Evolutionary conservation across 352 stramenopile species (phyloP).

Genomic region (Vaucheria bursata): DNA sequence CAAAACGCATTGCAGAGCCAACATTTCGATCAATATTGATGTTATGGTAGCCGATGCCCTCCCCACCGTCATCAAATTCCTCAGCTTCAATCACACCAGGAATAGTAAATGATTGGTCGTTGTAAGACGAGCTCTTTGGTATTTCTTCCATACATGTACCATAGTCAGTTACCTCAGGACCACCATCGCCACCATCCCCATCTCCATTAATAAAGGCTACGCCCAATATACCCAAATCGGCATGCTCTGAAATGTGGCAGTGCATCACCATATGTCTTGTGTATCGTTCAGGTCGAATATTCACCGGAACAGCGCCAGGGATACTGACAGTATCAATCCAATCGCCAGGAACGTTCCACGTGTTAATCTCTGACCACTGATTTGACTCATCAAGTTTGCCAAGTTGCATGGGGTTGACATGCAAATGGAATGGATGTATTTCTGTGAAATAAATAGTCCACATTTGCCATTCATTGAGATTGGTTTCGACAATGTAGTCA

Average conservation of each 20-base stretch:
- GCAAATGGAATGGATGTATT: slow-evolving; percentile 38
- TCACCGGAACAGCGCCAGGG: not conserved
- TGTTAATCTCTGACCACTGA: slow-evolving; percentile 12
- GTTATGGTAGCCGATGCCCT: slow-evolving; percentile 1
- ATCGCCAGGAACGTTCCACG: slow-evolving; percentile 23
- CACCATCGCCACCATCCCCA: not conserved
- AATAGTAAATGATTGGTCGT: not conserved
- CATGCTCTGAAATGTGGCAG: slow-evolving; percentile 36
- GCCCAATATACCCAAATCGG: slow-evolving; percentile 33
- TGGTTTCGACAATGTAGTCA: too few relatives aligned
- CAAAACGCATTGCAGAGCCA: not conserved
- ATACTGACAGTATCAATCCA: slow-evolving; percentile 34
- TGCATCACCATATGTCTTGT: slow-evolving; percentile 28
- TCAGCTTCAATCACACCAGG: not conserved
- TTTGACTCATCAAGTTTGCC: slow-evolving; percentile 6
- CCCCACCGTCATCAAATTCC: not conserved
- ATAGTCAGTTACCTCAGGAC: not conserved
- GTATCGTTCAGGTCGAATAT: slow-evolving; percentile 25
- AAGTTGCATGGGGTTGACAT: slow-evolving; percentile 41
- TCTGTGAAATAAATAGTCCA: slow-evolving; percentile 25
- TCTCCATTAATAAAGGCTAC: slow-evolving; percentile 22
- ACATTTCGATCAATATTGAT: slow-evolving; percentile 3
- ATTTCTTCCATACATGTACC: not conserved
- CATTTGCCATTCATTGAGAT: slow-evolving; percentile 1
- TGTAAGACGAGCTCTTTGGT: not conserved